Base-by-base conservation (phyloP, 164 flowering plant species). In the Pachysandra terminalis region DNA sequence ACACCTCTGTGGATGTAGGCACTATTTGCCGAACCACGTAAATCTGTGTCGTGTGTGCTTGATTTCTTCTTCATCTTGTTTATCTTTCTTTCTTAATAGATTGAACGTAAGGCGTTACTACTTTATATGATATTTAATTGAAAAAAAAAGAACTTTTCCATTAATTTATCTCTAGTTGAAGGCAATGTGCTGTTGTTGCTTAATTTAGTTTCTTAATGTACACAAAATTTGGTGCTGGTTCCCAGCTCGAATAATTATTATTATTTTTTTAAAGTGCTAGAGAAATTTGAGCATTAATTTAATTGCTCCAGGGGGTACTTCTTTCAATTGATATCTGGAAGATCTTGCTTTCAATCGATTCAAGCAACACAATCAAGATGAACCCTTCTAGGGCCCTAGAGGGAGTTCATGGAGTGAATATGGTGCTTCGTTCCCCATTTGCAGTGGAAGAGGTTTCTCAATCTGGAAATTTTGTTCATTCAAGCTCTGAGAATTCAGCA, bases 321-420 rank as follows among this genome's bases (percentile, higher is more conserved):
- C 56, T 59, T 61, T 61, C 61, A 45, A 51, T 53, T 41, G 24
- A 45, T 32, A 56, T 41, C 41, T 45, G 55, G 49, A 35, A 60
- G 64, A 55, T 51, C 49, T 59, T 17, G 40, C 19, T 53, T 45
- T 58, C 66, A 59, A 59, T 68, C 53, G 22, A 58, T 64, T 55
- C 49, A 21, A 21, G 12, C 52, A 26, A 37, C 59, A n/a, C 13
- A 63, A 75, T 80, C 62, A 61, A 68, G 56, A 24, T 74, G 61
- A 77, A 55, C 65, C 51, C 74, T 22, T 73, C 75, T 67, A 76
- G 66, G 74, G 71, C 85, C 71, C 76, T 93, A 4, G 82, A 88
- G 61, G 96, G 94, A 71, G 70, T 93, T n/a, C 94, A 85, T 75
- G 97, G 94, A 66, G 83, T 93, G 59, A 90, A 81, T 68, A 48